A percentile compares a stretch with the other conserved stretches of the same genome.
These are phyloP conservation scores for Laguncularia racemosa DNA, from an alignment of 345 rosid genomes.

Conservation along the genomic window DNA sequence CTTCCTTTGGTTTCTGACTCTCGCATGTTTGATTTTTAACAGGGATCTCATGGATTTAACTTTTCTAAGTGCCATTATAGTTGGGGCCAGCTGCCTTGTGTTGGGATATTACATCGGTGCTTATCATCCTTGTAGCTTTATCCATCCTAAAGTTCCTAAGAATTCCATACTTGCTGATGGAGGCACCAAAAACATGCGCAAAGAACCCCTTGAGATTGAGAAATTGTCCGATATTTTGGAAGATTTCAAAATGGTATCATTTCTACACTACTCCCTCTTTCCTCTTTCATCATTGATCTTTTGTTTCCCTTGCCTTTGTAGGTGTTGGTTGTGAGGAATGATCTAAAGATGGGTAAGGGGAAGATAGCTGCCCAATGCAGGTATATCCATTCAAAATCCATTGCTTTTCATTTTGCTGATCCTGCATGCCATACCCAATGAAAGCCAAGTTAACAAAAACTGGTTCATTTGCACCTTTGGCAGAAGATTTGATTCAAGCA, in stretches of 20 bases:
- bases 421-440: too few species aligned
- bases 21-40: background rate
- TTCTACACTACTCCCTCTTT: constrained; percentile 4
- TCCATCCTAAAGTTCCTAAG: constrained; percentile 24
- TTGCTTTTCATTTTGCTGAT: background rate
- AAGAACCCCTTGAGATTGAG: constrained; percentile 66
- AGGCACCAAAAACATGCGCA: constrained; percentile 28
- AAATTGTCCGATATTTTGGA: constrained; percentile 79
- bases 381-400: constrained; percentile 17
- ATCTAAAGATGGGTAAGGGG: constrained; percentile 99
- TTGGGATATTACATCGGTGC: constrained; percentile 79
- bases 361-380: constrained; percentile 99
- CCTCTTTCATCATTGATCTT: background rate
- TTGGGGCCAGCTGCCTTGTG: constrained; percentile 79
- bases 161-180: constrained; percentile 11
- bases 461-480: too few species aligned
- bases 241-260: constrained; percentile 80
- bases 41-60: constrained; percentile 47
- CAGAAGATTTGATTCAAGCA: too few species aligned
- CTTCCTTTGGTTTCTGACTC: too few species aligned
- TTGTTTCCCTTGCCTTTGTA: constrained; percentile 17
- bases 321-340: constrained; percentile 95
- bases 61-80: constrained; percentile 72
- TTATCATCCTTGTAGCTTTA: constrained; percentile 33
- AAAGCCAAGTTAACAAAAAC: too few species aligned